Conservation (phyloP, 768 basidiomycete genomes). For the Boletus rex-veris region DNA sequence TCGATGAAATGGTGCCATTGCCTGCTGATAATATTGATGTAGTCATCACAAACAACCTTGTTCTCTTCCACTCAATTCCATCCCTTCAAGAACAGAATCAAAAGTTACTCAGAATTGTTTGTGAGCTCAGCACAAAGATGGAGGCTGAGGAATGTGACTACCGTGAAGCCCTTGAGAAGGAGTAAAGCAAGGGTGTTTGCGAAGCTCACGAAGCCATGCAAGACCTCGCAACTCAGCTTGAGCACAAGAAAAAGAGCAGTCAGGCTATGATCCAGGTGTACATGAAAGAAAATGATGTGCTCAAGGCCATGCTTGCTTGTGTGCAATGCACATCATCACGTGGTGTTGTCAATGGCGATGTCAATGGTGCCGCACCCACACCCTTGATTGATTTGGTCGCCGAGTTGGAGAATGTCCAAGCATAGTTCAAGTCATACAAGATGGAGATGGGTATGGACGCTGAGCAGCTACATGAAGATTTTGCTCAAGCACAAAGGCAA, state of each 20-base stretch:
- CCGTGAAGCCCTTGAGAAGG: slow-evolving; percentile 61
- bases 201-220: slow-evolving; percentile 89
- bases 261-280: slow-evolving; percentile 74
- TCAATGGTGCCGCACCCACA: slow-evolving; percentile 24
- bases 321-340: slow-evolving; percentile 33
- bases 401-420: slow-evolving; percentile 71
- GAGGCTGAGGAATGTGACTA: slow-evolving; percentile 82
- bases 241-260: slow-evolving; percentile 68
- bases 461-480: slow-evolving; percentile 66
- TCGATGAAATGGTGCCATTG: slow-evolving; percentile 42
- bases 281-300: slow-evolving; percentile 83
- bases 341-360: slow-evolving; percentile 30
- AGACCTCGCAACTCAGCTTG: slow-evolving; percentile 72
- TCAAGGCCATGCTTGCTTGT: slow-evolving; percentile 69
- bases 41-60: slow-evolving; percentile 88
- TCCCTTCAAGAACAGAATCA: slow-evolving; percentile 90
- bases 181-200: slow-evolving; percentile 73
- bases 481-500: slow-evolving; percentile 62
- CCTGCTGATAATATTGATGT: slow-evolving; percentile 61
- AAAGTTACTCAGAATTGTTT: slow-evolving; percentile 76
- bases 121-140: slow-evolving; percentile 80
- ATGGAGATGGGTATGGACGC: slow-evolving; percentile 80
- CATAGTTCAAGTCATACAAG: slow-evolving; percentile 76
- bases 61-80: slow-evolving; percentile 78
- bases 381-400: slow-evolving; percentile 41